Evolutionary conservation across 2,329 filamentous ascomycete species (phyloP).

Genomic region (Nemania abortiva): DNA sequence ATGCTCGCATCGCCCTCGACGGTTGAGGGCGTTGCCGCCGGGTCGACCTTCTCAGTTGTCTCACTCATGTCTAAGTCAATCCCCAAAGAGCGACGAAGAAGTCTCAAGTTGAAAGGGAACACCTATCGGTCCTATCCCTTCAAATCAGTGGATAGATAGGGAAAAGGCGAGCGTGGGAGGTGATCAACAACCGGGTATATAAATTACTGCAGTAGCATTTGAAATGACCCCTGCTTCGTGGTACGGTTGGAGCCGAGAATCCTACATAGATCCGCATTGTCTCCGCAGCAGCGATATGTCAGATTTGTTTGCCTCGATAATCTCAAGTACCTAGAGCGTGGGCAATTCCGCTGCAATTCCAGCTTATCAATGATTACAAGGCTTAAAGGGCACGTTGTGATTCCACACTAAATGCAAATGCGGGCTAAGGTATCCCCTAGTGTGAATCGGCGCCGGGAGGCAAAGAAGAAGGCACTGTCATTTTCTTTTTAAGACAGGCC

Average conservation of each 20-base stretch:
- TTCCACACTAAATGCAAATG: neutral
- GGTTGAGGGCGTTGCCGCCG: slow-evolving; percentile 13
- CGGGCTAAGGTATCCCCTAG: neutral
- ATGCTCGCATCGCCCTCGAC: slow-evolving; percentile 17
- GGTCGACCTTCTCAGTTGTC: slow-evolving; percentile 13
- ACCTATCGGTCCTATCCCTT: no score
- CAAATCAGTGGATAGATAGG: neutral
- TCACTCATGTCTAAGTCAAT: neutral
- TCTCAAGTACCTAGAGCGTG: no score
- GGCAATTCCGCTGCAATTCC: neutral
- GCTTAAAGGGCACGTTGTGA: neutral
- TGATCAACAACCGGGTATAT: slow-evolving; percentile 4
- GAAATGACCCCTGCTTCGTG: slow-evolving; percentile 29
- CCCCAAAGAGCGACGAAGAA: neutral
- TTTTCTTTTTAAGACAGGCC: neutral
- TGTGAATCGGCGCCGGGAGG: neutral
- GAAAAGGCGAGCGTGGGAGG: neutral
- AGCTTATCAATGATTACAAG: slow-evolving; percentile 25
- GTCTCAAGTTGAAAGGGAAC: neutral
- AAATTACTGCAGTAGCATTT: slow-evolving; percentile 28
- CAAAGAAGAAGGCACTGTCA: neutral
- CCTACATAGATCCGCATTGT: slow-evolving; percentile 11
- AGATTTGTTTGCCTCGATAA: slow-evolving; percentile 7
- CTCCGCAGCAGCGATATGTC: slow-evolving; percentile 14
- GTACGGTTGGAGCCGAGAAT: slow-evolving; percentile 18